These are phyloP conservation scores for Haplosporangium sp. DNA, from an alignment of 371 early-diverging fungal species.

Conservation along the genomic window DNA sequence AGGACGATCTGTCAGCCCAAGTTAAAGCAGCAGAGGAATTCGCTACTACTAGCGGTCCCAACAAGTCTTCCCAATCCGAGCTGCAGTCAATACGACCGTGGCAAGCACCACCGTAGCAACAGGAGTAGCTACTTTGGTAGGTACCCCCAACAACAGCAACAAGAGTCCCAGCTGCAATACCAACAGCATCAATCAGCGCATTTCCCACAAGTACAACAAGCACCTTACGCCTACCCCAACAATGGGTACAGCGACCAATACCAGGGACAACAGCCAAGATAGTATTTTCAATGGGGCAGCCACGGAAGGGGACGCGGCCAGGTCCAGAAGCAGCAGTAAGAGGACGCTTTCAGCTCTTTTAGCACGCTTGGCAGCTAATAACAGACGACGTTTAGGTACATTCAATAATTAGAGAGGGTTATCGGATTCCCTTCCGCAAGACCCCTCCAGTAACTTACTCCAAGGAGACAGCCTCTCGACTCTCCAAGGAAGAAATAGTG, in stretches of 20 bases:
- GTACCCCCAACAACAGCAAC: not conserved
- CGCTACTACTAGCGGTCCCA: not conserved
- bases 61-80: not conserved
- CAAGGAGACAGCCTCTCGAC: slow-evolving; percentile 4
- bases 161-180: too few relatives aligned
- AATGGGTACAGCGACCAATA: not conserved
- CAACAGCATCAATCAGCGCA: not conserved
- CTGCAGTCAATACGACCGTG: not conserved
- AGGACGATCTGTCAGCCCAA: slow-evolving; percentile 6
- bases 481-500: slow-evolving; percentile 12
- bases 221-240: not conserved
- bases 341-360: slow-evolving; percentile 34
- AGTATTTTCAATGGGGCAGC: slow-evolving; percentile 13
- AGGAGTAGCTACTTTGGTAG: not conserved
- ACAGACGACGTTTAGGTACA: slow-evolving; percentile 35
- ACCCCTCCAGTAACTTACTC: slow-evolving; percentile 15
- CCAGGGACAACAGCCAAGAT: not conserved
- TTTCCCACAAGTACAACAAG: not conserved
- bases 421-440: slow-evolving; percentile 33
- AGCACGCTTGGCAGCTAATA: slow-evolving; percentile 32
- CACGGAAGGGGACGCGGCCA: slow-evolving; percentile 17
- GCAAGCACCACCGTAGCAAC: not conserved
- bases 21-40: slow-evolving; percentile 2
- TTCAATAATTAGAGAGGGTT: slow-evolving; percentile 33
- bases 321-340: slow-evolving; percentile 32